A percentile compares a stretch with the other conserved stretches of the same genome.
phyloP scores from a whole-genome alignment of 108 stramenopile species.

The Phaeodactylum tricornutum region DNA sequence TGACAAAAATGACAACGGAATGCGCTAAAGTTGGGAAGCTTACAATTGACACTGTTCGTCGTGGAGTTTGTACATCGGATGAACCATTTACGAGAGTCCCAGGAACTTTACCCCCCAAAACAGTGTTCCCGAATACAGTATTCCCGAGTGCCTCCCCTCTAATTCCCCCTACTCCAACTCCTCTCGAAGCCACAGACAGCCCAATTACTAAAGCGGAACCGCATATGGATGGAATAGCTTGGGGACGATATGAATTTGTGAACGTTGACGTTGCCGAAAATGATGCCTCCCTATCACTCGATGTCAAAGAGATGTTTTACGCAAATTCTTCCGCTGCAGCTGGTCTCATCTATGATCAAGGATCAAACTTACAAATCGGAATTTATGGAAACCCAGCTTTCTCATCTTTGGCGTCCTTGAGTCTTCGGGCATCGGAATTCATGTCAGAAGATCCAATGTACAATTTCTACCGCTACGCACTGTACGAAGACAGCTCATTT shows the following conservation, averaged over 20 bases:
- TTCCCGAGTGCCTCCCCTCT: too few relatives aligned
- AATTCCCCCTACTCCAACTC: too few relatives aligned
- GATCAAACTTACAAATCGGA: conserved; percentile 23
- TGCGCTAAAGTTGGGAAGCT: too few relatives aligned
- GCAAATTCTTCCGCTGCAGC: conserved; percentile 18
- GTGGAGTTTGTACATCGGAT: too few relatives aligned
- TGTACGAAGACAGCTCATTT: conserved; percentile 46
- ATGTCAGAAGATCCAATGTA: conserved; percentile 54
- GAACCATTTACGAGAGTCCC: too few relatives aligned
- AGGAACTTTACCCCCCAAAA: too few relatives aligned
- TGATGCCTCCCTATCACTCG: conserved; percentile 24
- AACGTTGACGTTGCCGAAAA: conserved; percentile 5
- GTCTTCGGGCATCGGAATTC: conserved; percentile 8
- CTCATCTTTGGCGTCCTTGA: conserved; percentile 15
- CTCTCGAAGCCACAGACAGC: too few relatives aligned
- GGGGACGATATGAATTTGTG: conserved; percentile 27
- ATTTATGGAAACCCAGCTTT: conserved; percentile 18
- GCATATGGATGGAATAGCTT: too few relatives aligned
- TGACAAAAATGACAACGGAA: too few relatives aligned
- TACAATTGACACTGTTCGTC: too few relatives aligned
- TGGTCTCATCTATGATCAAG: conserved; percentile 29
- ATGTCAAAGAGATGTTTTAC: conserved; percentile 34
- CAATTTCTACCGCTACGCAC: conserved; percentile 56
- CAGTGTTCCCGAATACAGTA: too few relatives aligned
- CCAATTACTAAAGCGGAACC: too few relatives aligned